phyloP scores from a whole-genome alignment of 2,329 filamentous ascomycete species.

The Hypoxylon sp. region DNA sequence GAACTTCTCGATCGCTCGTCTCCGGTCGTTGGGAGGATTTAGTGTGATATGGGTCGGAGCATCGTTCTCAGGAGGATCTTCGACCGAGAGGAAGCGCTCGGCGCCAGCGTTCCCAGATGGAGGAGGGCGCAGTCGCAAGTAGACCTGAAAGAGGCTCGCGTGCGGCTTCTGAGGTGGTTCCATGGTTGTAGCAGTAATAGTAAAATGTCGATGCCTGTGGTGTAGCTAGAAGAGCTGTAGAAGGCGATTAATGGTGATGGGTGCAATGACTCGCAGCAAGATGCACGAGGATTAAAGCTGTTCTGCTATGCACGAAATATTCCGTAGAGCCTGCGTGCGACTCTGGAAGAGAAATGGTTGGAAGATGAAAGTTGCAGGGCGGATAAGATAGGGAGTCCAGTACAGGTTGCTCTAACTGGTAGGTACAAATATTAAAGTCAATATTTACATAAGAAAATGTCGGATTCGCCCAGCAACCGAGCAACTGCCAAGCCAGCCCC shows the following conservation, averaged over 20 bases:
- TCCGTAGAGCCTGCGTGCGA: slow-evolving; percentile 25
- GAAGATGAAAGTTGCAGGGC: slow-evolving; percentile 16
- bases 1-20: slow-evolving; percentile 90
- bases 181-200: slow-evolving; percentile 44
- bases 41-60: slow-evolving; percentile 75
- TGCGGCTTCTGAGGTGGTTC: slow-evolving; percentile 54
- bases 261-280: slow-evolving; percentile 27
- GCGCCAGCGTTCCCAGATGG: slow-evolving; percentile 52
- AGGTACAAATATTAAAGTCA: slow-evolving; percentile 13
- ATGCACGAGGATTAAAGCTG: slow-evolving; percentile 11
- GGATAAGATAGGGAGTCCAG: slow-evolving; percentile 10
- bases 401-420: not conserved
- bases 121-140: slow-evolving; percentile 81
- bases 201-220: not conserved
- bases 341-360: slow-evolving; percentile 24
- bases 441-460: slow-evolving; percentile 30
- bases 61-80: slow-evolving; percentile 58
- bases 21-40: slow-evolving; percentile 83
- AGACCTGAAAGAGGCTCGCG: slow-evolving; percentile 84
- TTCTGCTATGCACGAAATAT: slow-evolving; percentile 34
- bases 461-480: slow-evolving; percentile 32
- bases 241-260: slow-evolving; percentile 16
- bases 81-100: slow-evolving; percentile 82
- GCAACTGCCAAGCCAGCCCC: not conserved
- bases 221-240: not conserved